Percentiles rank a stretch among this genome's conserved stretches.
Conservation (phyloP, 2,329 filamentous ascomycete species). For the Colletotrichum sp. region DNA sequence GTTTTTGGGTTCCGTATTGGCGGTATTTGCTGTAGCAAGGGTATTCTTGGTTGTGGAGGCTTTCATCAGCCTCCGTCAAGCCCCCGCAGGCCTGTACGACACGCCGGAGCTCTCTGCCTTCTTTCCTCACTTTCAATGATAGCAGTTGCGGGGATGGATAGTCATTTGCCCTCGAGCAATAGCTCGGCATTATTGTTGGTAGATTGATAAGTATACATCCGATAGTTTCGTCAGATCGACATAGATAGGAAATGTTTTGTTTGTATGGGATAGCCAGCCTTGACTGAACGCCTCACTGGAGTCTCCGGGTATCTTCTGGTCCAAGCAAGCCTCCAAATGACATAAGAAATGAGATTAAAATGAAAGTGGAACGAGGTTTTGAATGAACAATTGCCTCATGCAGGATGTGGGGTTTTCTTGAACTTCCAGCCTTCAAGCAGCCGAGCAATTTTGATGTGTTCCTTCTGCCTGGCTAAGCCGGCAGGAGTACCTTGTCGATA, state of each 20-base stretch:
- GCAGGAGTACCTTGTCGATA: conserved; percentile 29
- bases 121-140: conserved; percentile 25
- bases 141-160: neutral
- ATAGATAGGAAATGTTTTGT: neutral
- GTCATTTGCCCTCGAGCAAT: neutral
- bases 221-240: neutral
- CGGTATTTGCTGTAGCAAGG: conserved; percentile 19
- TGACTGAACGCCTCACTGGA: neutral
- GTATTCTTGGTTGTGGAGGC: conserved; percentile 27
- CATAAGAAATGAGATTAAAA: neutral
- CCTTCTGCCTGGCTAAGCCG: conserved; percentile 27
- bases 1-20: neutral
- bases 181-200: neutral
- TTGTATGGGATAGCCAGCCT: neutral
- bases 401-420: neutral
- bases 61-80: conserved; percentile 25
- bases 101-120: conserved; percentile 27
- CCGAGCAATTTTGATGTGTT: conserved; percentile 13
- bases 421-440: conserved; percentile 23
- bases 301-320: conserved; percentile 11
- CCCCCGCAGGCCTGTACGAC: conserved; percentile 23
- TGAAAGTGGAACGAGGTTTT: neutral
- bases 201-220: neutral
- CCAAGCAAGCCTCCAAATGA: neutral
- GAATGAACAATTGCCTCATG: neutral